phyloP scores from a whole-genome alignment of 2,329 filamentous ascomycete species.

The Thyridium curvatum region DNA sequence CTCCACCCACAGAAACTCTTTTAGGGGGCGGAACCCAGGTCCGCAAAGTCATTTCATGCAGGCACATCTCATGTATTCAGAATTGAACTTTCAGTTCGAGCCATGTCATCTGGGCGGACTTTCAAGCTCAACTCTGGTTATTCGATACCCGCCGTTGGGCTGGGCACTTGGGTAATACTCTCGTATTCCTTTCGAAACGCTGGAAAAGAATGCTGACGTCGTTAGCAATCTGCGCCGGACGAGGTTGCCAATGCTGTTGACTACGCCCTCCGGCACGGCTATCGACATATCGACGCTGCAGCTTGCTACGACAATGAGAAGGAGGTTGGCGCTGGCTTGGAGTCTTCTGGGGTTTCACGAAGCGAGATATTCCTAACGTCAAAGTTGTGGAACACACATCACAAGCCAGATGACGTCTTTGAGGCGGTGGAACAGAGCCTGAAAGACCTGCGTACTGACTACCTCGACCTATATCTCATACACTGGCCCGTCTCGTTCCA shows the following conservation, averaged over 20 bases:
- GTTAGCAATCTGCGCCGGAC: slow-evolving; percentile 33
- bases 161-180: slow-evolving; percentile 10
- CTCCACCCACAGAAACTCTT: no score
- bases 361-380: slow-evolving; percentile 35
- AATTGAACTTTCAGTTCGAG: no score
- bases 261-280: slow-evolving; percentile 26
- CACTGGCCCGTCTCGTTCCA: slow-evolving; percentile 28
- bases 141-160: slow-evolving; percentile 4
- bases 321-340: slow-evolving; percentile 25
- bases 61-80: no score
- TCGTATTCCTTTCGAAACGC: no score
- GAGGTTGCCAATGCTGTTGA: slow-evolving; percentile 46
- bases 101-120: neutral
- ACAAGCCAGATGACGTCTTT: slow-evolving; percentile 33
- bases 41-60: no score
- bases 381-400: slow-evolving; percentile 50
- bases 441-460: slow-evolving; percentile 34
- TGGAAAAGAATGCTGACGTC: neutral
- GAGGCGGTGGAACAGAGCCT: slow-evolving; percentile 32
- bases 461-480: slow-evolving; percentile 43
- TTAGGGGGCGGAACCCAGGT: no score
- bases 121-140: slow-evolving; percentile 7
- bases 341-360: slow-evolving; percentile 21
- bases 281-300: slow-evolving; percentile 32
- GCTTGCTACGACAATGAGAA: slow-evolving; percentile 26